Evolutionary conservation across 2,329 filamentous ascomycete genomes (phyloP).

Genomic region (Exophiala sp.): DNA sequence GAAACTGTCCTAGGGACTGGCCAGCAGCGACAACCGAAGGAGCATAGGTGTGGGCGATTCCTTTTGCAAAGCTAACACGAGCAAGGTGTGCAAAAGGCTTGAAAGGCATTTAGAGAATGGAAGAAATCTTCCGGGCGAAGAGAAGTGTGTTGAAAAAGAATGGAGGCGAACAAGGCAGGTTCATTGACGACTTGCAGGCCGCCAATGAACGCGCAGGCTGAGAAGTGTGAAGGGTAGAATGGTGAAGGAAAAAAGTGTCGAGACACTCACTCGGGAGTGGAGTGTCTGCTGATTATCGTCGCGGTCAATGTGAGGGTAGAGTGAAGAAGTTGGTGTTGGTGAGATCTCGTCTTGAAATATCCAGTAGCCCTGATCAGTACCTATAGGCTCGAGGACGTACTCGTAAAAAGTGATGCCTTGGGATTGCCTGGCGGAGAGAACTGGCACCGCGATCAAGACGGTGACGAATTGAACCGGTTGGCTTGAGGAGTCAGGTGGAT

Average conservation of each 20-base stretch:
- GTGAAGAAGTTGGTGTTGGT: conserved; percentile 5
- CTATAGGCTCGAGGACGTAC: conserved; percentile 17
- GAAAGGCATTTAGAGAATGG: conserved; percentile 79
- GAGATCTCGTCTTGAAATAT: conserved; percentile 12
- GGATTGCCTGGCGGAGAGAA: conserved; percentile 17
- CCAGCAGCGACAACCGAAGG: conserved; percentile 95
- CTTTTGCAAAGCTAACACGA: conserved; percentile 95
- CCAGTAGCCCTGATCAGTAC: background rate
- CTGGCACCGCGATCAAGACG: conserved; percentile 7
- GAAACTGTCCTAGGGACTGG: conserved; percentile 61
- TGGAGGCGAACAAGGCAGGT: conserved; percentile 71
- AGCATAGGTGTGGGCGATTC: conserved; percentile 94
- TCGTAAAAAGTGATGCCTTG: conserved; percentile 25
- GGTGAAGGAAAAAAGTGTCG: conserved; percentile 10
- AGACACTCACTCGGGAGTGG: conserved; percentile 27
- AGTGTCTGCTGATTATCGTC: conserved; percentile 22
- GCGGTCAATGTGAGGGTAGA: conserved; percentile 4
- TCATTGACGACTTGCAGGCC: conserved; percentile 87
- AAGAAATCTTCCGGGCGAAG: conserved; percentile 59
- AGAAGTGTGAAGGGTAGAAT: conserved; percentile 17
- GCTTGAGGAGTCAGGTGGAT: conserved; percentile 18
- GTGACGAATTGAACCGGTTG: conserved; percentile 17
- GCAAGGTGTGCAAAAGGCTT: conserved; percentile 73
- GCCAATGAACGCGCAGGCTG: conserved; percentile 79
- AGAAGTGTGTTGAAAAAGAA: conserved; percentile 44